Conservation (phyloP, 139 green algal genomes). For the Picochlorum sp. region DNA sequence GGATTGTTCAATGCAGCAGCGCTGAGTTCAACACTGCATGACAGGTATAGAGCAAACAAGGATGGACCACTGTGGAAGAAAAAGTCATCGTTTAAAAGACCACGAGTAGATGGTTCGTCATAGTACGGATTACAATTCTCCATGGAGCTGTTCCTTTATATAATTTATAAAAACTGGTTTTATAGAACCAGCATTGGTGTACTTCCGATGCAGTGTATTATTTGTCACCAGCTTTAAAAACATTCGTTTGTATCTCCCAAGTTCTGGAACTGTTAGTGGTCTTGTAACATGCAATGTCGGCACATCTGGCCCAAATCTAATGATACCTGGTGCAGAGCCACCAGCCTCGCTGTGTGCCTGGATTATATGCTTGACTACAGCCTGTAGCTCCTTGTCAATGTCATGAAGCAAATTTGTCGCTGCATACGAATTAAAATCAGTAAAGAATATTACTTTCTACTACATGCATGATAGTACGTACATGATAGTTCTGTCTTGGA, state of each 20-base stretch:
- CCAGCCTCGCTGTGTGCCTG: slow-evolving; percentile 48
- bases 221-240: slow-evolving; percentile 81
- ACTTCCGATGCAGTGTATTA: slow-evolving; percentile 34
- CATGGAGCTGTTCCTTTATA: slow-evolving; percentile 34
- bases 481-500: slow-evolving; percentile 7
- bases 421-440: slow-evolving; percentile 1
- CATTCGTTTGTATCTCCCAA: slow-evolving; percentile 73
- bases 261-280: slow-evolving; percentile 44
- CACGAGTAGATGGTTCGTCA: not conserved
- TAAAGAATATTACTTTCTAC: not conserved
- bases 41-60: slow-evolving; percentile 11
- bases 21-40: not conserved
- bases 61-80: not conserved
- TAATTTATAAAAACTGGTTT: slow-evolving; percentile 78
- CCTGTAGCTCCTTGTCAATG: slow-evolving; percentile 69
- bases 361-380: slow-evolving; percentile 37
- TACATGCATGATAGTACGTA: not conserved
- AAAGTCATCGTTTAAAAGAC: slow-evolving; percentile 1
- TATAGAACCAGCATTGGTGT: slow-evolving; percentile 40
- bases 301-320: slow-evolving; percentile 29
- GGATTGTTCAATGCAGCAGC: slow-evolving; percentile 20
- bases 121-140: not conserved
- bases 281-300: slow-evolving; percentile 27
- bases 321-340: slow-evolving; percentile 25
- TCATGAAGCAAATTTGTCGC: slow-evolving; percentile 82